These are phyloP conservation scores for Orychophragmus violaceus DNA, from an alignment of 345 rosid species.

Conservation along the genomic window DNA sequence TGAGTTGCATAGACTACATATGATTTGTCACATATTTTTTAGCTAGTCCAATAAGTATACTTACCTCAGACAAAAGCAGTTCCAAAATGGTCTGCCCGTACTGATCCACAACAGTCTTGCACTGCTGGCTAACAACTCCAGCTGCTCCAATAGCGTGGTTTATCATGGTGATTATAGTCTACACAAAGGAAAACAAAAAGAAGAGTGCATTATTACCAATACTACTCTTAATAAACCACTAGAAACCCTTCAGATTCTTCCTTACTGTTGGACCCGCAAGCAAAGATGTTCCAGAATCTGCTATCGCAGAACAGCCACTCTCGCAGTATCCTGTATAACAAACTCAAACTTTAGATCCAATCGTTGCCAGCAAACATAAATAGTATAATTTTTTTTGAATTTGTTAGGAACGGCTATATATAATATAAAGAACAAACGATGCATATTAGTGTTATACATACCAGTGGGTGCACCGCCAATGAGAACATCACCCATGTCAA, in stretches of 20 bases:
- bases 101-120: slow-evolving; percentile 75
- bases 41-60: slow-evolving; percentile 1
- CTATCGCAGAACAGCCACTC: slow-evolving; percentile 80
- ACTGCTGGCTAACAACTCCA: slow-evolving; percentile 77
- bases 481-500: slow-evolving; percentile 91
- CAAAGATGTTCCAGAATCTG: slow-evolving; percentile 97
- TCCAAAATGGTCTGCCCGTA: slow-evolving; percentile 73
- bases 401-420: not conserved
- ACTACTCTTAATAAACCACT: not conserved
- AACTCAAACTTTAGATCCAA: slow-evolving; percentile 17
- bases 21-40: not conserved
- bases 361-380: not conserved
- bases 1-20: not conserved
- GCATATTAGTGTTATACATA: slow-evolving; percentile 25
- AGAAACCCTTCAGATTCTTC: not conserved
- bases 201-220: not conserved
- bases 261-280: slow-evolving; percentile 89
- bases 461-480: slow-evolving; percentile 73
- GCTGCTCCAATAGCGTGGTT: slow-evolving; percentile 88
- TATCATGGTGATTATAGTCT: slow-evolving; percentile 73
- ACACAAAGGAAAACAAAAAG: slow-evolving; percentile 8
- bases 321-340: slow-evolving; percentile 60
- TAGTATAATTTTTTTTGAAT: not conserved
- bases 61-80: slow-evolving; percentile 59
- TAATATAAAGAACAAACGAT: not conserved